Percentiles rank a stretch among this genome's conserved stretches.
Evolutionary conservation across 192 early-diverging fungal species (phyloP).

Genomic region (Podila epicladia): DNA sequence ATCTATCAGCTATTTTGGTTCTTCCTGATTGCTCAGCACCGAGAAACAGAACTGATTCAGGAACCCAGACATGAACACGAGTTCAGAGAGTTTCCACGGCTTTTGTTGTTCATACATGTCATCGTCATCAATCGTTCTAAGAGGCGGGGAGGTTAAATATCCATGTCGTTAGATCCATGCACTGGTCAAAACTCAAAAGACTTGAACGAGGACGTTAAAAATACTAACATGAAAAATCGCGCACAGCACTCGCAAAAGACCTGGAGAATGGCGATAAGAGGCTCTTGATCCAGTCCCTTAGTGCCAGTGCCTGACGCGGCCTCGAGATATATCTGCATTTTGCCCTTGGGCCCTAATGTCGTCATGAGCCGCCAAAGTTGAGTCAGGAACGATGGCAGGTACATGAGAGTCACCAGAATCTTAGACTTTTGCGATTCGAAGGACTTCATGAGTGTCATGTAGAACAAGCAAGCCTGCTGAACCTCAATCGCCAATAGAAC

Average conservation of each 20-base stretch:
- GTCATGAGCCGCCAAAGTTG: slow-evolving; percentile 68
- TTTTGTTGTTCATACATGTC: slow-evolving; percentile 71
- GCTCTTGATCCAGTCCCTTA: slow-evolving; percentile 61
- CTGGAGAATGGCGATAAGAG: slow-evolving; percentile 63
- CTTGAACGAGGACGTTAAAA: background rate
- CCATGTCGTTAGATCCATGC: no score
- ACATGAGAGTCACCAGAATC: slow-evolving; percentile 64
- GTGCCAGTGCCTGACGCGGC: slow-evolving; percentile 54
- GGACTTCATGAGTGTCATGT: slow-evolving; percentile 41
- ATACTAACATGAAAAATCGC: slow-evolving; percentile 67
- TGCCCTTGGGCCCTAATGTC: slow-evolving; percentile 63
- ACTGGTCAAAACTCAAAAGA: background rate
- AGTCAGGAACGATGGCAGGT: slow-evolving; percentile 59
- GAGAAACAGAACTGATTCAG: slow-evolving; percentile 74
- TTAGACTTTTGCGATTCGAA: slow-evolving; percentile 55
- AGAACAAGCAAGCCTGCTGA: slow-evolving; percentile 54
- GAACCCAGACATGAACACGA: slow-evolving; percentile 62
- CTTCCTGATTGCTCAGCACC: slow-evolving; percentile 52
- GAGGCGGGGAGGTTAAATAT: no score
- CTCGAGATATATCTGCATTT: slow-evolving; percentile 65
- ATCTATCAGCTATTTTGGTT: background rate
- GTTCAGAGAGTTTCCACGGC: slow-evolving; percentile 61
- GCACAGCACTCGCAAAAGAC: slow-evolving; percentile 70
- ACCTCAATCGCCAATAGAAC: slow-evolving; percentile 55
- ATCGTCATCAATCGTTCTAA: slow-evolving; percentile 67